Conservation (phyloP, 345 rosid species). For the Aquilaria yunnanensis region DNA sequence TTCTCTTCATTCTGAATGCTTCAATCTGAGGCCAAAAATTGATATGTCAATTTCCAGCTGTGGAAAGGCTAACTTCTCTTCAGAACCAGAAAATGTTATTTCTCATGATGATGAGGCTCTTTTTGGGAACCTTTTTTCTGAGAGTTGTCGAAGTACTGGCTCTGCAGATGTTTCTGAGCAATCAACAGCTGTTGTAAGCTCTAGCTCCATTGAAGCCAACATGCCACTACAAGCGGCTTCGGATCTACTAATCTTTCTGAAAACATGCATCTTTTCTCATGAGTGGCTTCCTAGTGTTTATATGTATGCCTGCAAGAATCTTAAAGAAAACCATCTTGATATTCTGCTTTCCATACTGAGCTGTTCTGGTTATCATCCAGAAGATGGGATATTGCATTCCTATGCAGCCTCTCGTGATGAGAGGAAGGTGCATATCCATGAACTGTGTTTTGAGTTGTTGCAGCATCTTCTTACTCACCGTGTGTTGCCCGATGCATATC, state of each 20-base stretch:
- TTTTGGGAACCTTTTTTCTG: conserved; percentile 92
- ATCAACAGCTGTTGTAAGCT: conserved; percentile 39
- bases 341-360: conserved; percentile 60
- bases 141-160: conserved; percentile 68
- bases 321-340: conserved; percentile 61
- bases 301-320: conserved; percentile 62
- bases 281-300: conserved; percentile 66
- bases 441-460: conserved; percentile 67
- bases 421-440: conserved; percentile 45
- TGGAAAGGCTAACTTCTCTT: conserved; percentile 46
- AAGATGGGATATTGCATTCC: conserved; percentile 43
- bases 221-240: conserved; percentile 73
- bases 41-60: conserved; percentile 59
- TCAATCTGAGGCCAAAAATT: conserved; percentile 57
- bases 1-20: conserved; percentile 78
- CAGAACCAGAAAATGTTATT: conserved; percentile 68
- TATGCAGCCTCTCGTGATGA: conserved; percentile 48
- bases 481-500: conserved; percentile 60
- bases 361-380: conserved; percentile 34
- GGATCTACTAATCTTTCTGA: conserved; percentile 71
- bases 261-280: conserved; percentile 57
- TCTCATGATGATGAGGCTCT: conserved; percentile 96
- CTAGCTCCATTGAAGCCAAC: conserved; percentile 49
- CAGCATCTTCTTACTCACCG: conserved; percentile 50
- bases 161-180: conserved; percentile 72